Evolutionary conservation across 768 basidiomycete genomes (phyloP), one percentile per base, ranked within the genome.

Genomic region (Amanita rimosa): DNA sequence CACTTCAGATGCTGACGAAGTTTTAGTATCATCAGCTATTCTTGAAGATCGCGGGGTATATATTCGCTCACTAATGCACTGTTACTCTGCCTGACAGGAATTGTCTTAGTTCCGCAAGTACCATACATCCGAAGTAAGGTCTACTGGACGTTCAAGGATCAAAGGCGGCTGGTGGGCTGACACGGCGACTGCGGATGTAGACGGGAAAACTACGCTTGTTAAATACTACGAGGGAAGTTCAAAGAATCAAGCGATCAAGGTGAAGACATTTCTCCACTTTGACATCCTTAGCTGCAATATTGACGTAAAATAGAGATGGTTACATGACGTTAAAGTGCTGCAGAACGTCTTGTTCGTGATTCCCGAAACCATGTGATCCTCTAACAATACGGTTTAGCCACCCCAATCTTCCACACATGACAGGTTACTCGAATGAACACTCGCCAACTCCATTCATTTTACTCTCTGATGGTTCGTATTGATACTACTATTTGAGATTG

Each of bases 91-190:
- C 29, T 39, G 11, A 37, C n/a, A 11, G 24, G 3, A 11, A 33
- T 16, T 16, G n/a, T 24, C 9, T n/a, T 43, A 77, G 75, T 76
- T 74, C 47, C 64, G 62, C 40, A 64, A 70, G 46, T 76, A 75
- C 51, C 74, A 76, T 50, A 73, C 73, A 45, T 74, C 73, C 1
- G 71, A 78, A 13, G 59, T 78, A 13, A 50, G 56, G 3, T 46
- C 73, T n/a, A 64, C 60, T 13, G 64, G 67, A 9, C 58, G 60
- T 29, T 66, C 67, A 2, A 58, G 60, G 5, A 56, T 70, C 33
- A 64, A 64, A n/a, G 60, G 61, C 34, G 71, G 68, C 3, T 78
- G 75, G 73, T 78, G 74, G 72, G 56, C 65, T 4, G 72, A 71
- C 19, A 64, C 62, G 19, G 64, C 63, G 46, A 63, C 68, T 49